Evolutionary conservation across 1,139 yeast species (phyloP).

Genomic region (Debaryomyces nepalensis): DNA sequence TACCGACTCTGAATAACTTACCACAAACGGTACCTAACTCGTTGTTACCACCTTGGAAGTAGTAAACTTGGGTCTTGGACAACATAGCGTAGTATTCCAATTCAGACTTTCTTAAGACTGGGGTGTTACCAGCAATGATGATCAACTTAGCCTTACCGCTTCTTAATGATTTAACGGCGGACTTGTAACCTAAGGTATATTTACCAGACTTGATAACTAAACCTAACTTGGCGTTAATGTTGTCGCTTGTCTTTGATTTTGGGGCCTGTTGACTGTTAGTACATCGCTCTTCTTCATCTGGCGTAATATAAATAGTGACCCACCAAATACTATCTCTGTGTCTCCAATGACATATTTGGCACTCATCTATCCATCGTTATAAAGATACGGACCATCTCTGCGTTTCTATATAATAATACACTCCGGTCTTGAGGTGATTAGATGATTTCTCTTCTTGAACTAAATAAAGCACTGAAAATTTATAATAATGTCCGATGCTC

Average conservation of each 20-base stretch:
- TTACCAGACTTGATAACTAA: conserved; percentile 99
- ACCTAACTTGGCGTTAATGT: conserved; percentile 98
- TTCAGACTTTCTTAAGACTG: conserved; percentile 99
- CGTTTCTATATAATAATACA: conserved; percentile 63
- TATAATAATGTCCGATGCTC: conserved; percentile 9
- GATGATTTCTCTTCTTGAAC: conserved; percentile 14
- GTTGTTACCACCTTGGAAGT: conserved; percentile 99
- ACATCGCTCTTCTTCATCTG: conserved; percentile 3
- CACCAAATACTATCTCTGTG: conserved; percentile 1
- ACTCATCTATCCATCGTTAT: conserved; percentile 7
- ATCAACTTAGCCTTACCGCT: conserved; percentile 98
- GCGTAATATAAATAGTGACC: conserved; percentile 7
- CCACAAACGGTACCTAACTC: conserved; percentile 99
- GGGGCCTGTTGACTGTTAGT: conserved; percentile 77
- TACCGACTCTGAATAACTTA: conserved; percentile 99
- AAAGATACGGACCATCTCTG: conserved; percentile 94
- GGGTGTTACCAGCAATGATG: conserved; percentile 99
- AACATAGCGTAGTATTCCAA: conserved; percentile 99
- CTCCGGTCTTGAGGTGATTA: conserved; percentile 76
- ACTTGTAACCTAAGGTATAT: conserved; percentile 99
- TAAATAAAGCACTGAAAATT: conserved; percentile 13
- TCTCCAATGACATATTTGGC: not conserved
- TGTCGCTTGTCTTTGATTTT: conserved; percentile 86
- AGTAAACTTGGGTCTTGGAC: conserved; percentile 97
- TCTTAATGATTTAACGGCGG: conserved; percentile 98